Evolutionary conservation across 163 green algal species (phyloP), one percentile per base, ranked within the genome.

Genomic region (Volvox carteri): DNA sequence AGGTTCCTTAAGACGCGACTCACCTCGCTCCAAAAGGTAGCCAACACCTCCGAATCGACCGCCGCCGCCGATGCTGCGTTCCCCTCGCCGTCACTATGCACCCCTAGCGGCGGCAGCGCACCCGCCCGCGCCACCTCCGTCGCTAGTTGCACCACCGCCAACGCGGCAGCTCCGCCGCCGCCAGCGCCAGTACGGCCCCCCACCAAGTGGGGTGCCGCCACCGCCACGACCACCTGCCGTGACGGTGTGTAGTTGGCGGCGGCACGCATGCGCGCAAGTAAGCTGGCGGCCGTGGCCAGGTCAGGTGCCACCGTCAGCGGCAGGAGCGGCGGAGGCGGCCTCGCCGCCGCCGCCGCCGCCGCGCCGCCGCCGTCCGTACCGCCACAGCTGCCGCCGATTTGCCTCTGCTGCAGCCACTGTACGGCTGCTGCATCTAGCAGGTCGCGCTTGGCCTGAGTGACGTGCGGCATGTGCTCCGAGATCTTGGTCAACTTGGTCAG

Each of bases 351-450:
- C 18, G 23, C 58, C n/a, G 30, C n/a, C 28, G 28, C 30, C 2
- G 67, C 12, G 3, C 18, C 67, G 12, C 4, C 37, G 30, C 67
- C n/a, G 11, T 28, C 60, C 25, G 25, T 72, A 19, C 41, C 11
- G 25, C 41, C 23, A 42, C 25, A 58, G 70, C n/a, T 11, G 44
- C 12, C 28, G 46, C n/a, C 1, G 42, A 19, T 1, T 2, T 58
- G 39, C 70, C 33, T 41, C 42, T 42, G 73, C 41, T 80, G 73
- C 50, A 68, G 33, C 75, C 75, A 84, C 50, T 84, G 75, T 30
- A 33, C 75, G 9, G 75, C 46, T 16, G 75, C 75, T 6, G 54
- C 75, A 35, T 37, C 48, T 18, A 84, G 75, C 4, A 84, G 48
- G 25, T 30, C 75, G 4, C 75, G 75, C 21, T 68, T 68, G 6